Percentiles rank a stretch among this genome's conserved stretches.
Evolutionary conservation across 73 alveolate genomes (phyloP).

Genomic region (Tetrahymena thermophila): DNA sequence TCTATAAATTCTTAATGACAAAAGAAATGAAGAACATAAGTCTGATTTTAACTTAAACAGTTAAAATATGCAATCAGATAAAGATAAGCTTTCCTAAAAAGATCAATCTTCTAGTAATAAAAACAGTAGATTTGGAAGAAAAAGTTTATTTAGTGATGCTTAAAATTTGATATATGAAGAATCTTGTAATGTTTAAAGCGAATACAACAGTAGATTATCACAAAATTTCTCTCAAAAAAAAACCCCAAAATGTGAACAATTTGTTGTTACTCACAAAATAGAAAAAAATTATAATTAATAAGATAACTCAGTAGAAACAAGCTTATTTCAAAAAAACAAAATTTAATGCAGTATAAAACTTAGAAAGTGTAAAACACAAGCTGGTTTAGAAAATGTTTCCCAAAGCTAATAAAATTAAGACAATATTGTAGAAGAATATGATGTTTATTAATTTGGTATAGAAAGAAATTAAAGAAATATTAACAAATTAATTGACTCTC

Average conservation of each 20-base stretch:
- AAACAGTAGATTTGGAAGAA: not conserved
- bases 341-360: not conserved
- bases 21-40: not conserved
- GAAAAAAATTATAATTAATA: too few species aligned
- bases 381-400: not conserved
- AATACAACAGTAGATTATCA: not conserved
- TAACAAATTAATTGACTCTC: too few species aligned
- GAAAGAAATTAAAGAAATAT: not conserved
- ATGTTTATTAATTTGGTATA: not conserved
- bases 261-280: not conserved
- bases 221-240: not conserved
- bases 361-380: not conserved
- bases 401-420: too few species aligned
- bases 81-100: not conserved
- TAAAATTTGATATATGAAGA: not conserved
- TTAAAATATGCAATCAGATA: not conserved
- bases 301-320: not conserved
- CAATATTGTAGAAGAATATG: not conserved
- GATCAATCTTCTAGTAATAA: not conserved
- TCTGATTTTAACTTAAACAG: not conserved
- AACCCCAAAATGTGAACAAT: not conserved
- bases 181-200: not conserved
- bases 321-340: not conserved
- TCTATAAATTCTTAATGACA: not conserved
- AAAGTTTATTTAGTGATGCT: not conserved